Conservation (phyloP, 495 filamentous ascomycete species). For the Trichoderma virens region DNA sequence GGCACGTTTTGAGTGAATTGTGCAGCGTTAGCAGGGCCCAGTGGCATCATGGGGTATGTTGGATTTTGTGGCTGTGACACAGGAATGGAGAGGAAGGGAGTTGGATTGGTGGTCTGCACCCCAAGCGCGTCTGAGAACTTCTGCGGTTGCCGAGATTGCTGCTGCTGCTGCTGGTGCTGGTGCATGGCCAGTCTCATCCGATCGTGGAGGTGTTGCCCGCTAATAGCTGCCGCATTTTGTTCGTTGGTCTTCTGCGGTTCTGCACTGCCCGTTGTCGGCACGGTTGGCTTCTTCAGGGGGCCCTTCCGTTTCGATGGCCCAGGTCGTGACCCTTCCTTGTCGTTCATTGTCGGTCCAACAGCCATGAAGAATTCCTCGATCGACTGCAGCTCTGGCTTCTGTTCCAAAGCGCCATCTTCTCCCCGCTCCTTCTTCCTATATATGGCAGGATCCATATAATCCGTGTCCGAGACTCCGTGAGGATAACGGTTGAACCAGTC, state of each 20-base stretch:
- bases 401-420: constrained; percentile 73
- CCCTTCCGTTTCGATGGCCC: constrained; percentile 36
- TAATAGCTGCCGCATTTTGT: neutral
- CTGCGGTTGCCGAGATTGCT: constrained; percentile 30
- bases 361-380: constrained; percentile 93
- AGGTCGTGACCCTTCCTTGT: constrained; percentile 29
- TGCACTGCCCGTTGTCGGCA: constrained; percentile 33
- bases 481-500: constrained; percentile 98
- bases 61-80: constrained; percentile 28
- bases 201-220: neutral
- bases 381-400: constrained; percentile 81
- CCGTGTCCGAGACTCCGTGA: constrained; percentile 74
- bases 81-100: constrained; percentile 32
- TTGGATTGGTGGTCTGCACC: constrained; percentile 30
- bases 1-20: constrained; percentile 29
- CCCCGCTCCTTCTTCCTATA: constrained; percentile 63
- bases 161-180: constrained; percentile 27
- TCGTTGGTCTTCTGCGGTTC: constrained; percentile 15
- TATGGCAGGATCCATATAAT: constrained; percentile 71
- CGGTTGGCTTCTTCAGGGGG: constrained; percentile 32
- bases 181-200: constrained; percentile 14
- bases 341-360: constrained; percentile 53
- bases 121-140: constrained; percentile 29
- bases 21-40: constrained; percentile 36
- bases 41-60: constrained; percentile 37